Evolutionary conservation across 495 filamentous ascomycete genomes (phyloP), one percentile per base, ranked within the genome.

Genomic region (Neurospora cerealis): DNA sequence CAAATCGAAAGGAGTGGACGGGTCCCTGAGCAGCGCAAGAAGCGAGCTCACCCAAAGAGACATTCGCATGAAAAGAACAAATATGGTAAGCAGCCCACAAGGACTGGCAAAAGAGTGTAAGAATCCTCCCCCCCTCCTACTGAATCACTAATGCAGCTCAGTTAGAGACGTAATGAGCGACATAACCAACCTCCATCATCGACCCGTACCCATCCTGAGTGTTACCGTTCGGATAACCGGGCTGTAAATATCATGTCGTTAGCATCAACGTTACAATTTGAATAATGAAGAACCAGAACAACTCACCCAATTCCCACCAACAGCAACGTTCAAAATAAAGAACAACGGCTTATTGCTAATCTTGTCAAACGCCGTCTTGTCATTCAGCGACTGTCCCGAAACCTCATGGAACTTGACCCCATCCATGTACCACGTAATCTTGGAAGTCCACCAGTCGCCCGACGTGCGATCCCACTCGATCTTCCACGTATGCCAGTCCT

Each of bases 321-420:
- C 85, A 5, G 86, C 86, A 1, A 88, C 83, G 70, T 88, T 88
- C 36, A 87, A 75, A 66, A 85, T 84, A 42, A 87, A 81, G 73
- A 79, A 87, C 71, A 85, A 74, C 0, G 82, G 79, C 38, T 72
- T 78, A 5, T 79, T 75, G 0, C 82, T 79, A 38, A 88, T 71
- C 42, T 76, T 77, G 41, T 73, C 76, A 85, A 85, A 87, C 32
- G 83, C 81, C 7, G 21, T 62, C 72, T 77, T 60, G 75, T 83
- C 77, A 37, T 72, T 73, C 40, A 88, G 74, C 73, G 79, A 76
- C 28, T 73, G 69, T 6, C 85, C 86, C 6, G 78, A 73, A 44
- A 87, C 62, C 71, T 82, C 78, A 70, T 83, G 76, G 77, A 82
- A 87, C 74, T 82, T 78, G 8, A 66, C 42, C 42, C 83, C 85